Evolutionary conservation across 768 basidiomycete species (phyloP).

Genomic region (Leccinum broughii): DNA sequence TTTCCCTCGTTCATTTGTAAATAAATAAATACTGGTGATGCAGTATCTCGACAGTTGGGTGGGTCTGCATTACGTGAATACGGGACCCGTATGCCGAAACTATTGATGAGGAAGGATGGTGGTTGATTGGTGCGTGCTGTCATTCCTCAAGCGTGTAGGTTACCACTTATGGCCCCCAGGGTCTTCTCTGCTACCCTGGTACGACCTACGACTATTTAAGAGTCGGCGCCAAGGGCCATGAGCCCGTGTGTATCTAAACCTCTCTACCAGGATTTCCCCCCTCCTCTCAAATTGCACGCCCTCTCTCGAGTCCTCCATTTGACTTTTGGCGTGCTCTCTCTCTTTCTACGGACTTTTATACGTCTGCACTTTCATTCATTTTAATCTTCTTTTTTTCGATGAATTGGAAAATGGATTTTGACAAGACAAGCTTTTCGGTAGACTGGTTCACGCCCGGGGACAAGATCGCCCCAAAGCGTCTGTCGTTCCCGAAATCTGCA

Average conservation of each 20-base stretch:
- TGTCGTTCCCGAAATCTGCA: conserved; percentile 37
- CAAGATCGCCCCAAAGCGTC: conserved; percentile 24
- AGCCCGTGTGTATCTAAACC: conserved; percentile 6
- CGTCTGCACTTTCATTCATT: conserved; percentile 8
- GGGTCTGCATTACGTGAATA: neutral
- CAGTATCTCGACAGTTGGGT: neutral
- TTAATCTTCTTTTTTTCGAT: conserved; percentile 2
- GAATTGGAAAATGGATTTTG: conserved; percentile 33
- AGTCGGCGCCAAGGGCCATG: neutral
- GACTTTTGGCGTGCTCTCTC: neutral
- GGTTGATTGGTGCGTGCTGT: conserved; percentile 8
- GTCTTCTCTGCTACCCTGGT: conserved; percentile 17
- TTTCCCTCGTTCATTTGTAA: neutral
- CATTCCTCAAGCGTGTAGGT: conserved; percentile 7
- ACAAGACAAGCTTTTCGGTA: conserved; percentile 31
- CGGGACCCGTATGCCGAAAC: conserved; percentile 7
- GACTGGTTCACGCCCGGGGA: conserved; percentile 35
- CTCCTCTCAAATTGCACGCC: conserved; percentile 4
- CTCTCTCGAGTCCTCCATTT: neutral
- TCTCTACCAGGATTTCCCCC: conserved; percentile 3
- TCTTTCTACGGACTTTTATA: conserved; percentile 5
- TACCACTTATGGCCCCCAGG: conserved; percentile 18
- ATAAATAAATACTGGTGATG: neutral
- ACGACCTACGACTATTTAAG: conserved; percentile 18
- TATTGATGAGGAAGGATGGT: conserved; percentile 6